Evolutionary conservation across 352 stramenopile species (phyloP), one percentile per base, ranked within the genome.

Genomic region (Globisporangium splendens): DNA sequence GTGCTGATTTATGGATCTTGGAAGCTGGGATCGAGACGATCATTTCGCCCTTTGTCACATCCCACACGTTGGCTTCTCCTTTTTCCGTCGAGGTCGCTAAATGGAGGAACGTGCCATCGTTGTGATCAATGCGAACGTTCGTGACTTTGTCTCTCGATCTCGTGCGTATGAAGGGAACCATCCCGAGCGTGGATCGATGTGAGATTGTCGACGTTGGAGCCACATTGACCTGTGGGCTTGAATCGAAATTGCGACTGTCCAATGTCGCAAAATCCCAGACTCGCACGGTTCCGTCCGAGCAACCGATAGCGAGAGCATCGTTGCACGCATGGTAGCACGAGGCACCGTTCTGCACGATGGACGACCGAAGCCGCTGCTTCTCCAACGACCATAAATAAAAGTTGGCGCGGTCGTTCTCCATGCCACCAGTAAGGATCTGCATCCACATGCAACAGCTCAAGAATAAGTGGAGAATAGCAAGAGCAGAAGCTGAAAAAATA

Each of bases 311-410:
- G 20, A 95, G 56, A 4, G 82, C 83, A 62, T 93, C 86, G 31
- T 92, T 86, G 65, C 84, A 94, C 7, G 75, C 67, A 59, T 95
- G 80, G 60, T 85, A 94, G 56, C 86, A 94, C 7, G 83, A 75
- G 0, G 83, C 86, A 31, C 75, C 78, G 2, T 68, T 49, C 55
- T 94, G 86, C 7, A 68, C 73, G 62, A 94, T 90, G 7, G 82
- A 89, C 17, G 70, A 73, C 20, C 75, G 72, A 1, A 95, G 58
- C 3, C 69, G 69, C 35, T 83, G 77, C 50, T 88, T 83, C 31
- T 93, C 75, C 8, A 95, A 62, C 8, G 77, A 89, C 86, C 86
- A 95, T 64, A 94, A 74, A 69, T 92, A 94, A 72, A 95, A 95
- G 31, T 67, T 79, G 24, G 83, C 86, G 49, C 71, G 70, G 24